Base-by-base conservation (phyloP, 2,329 filamentous ascomycete genomes). In the Fusarium pseudocircinatum region DNA sequence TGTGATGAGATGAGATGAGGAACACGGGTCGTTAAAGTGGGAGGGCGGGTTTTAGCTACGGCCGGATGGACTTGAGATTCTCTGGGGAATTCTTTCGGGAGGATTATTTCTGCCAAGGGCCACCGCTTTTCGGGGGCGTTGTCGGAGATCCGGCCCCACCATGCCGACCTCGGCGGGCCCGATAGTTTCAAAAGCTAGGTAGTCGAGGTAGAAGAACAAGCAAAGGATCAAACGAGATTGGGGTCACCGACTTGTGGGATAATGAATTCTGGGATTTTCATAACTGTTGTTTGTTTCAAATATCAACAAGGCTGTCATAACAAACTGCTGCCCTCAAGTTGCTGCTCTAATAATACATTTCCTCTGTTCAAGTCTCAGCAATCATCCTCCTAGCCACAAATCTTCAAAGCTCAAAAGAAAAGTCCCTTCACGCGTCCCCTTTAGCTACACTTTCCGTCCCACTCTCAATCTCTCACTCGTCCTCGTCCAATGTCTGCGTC, bases 91-190 rank as follows among this genome's bases (percentile, higher is more conserved):
- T 75, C 67, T 73, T 73, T 74, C 73, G 75, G 73, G 63, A 69
- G 70, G 76, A 81, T 78, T 77, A 79, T 82, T 85, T 85, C 79
- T 85, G 84, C 84, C 83, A 22, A 1, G 0, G 0, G 13, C 70
- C 60, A 85, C 84, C 84, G 83, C 84, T 74, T 77, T 72, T 61
- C 63, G 60, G 69, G 66, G 34, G 69, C 49, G 60, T 30, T 46
- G 43, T 54, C 54, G 68, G 75, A 58, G 24, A 22, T 39, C 52
- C 75, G 77, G 73, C 72, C 73, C 76, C 77, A 75, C 73, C 20
- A 15, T 70, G 36, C 76, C 77, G 64, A 49, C 34, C n/a, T 67
- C 56, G 60, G 71, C 57, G 54, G 54, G 53, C 16, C 59, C 58
- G 28, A 28, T 28, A 28, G 28, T 28, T 28, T 26, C 18, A 36